Evolutionary conservation across 2,329 filamentous ascomycete species (phyloP), one percentile per base, ranked within the genome.

Genomic region (Talaromyces sp.): DNA sequence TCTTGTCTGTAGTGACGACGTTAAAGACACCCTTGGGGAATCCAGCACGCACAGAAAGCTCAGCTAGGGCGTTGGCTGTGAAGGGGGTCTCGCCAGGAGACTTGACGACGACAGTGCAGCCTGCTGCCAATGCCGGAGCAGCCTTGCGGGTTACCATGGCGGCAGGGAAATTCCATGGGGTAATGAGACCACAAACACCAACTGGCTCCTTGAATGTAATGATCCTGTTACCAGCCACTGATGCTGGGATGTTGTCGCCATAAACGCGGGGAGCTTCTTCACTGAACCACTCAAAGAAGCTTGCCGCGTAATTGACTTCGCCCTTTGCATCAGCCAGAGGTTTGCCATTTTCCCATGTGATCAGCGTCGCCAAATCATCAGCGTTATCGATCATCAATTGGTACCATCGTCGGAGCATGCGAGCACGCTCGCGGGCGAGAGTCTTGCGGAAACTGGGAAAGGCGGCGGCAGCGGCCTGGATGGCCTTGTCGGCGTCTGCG

Each of bases 101-200:
- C 76, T 99, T 99, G 69, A 88, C 88, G 1, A 98, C 93, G 2
- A 96, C 90, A 0, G 93, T 96, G 78, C 93, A 98, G 62, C 95
- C 95, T n/a, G 92, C 93, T 19, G 95, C 95, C 60, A 98, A 82
- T 10, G 85, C 85, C 5, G 85, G 80, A 1, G 72, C 80, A 36
- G 80, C 76, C 68, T 82, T 82, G 22, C 80, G 72, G 3, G 80
- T 82, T 54, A 82, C 79, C 80, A 82, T 82, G 1, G 80, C 80
- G 27, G 80, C 80, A 5, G 80, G 80, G 70, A 88, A 88, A 74
- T 88, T 88, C 85, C 85, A 87, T 28, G 87, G 88, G 13, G 86
- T 88, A 65, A 90, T 87, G 47, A 89, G 73, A 44, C 85, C 87
- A 66, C 83, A 86, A 1, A 90, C 87, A 61, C 88, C 87, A 9